A percentile compares a stretch with the other conserved stretches of the same genome.
These are phyloP conservation scores for Coniochaeta prunicola DNA, from an alignment of 2,329 filamentous ascomycete genomes.

Conservation along the genomic window DNA sequence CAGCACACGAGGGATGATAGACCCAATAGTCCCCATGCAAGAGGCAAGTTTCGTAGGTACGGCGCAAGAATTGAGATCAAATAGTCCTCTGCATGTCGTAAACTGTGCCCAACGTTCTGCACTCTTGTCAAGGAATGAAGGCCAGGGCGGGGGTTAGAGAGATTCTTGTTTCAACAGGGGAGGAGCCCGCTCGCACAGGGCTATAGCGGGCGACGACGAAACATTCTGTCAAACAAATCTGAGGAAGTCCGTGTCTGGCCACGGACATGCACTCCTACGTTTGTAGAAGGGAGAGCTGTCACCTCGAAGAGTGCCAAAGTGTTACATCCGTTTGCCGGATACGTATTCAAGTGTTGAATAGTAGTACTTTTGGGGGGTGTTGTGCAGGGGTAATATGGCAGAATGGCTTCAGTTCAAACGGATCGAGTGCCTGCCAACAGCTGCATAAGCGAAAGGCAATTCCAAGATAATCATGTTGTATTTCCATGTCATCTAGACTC, in stretches of 20 bases:
- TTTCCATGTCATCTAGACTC: neutral
- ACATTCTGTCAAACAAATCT: slow-evolving; percentile 3
- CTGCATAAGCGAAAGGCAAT: neutral
- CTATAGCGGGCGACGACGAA: neutral
- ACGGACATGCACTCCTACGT: neutral
- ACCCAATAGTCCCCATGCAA: neutral
- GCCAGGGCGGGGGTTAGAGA: neutral
- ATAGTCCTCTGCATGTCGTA: neutral
- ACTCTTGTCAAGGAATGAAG: neutral
- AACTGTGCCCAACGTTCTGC: neutral
- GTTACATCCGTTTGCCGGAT: neutral
- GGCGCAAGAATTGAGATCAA: neutral
- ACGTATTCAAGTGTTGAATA: too few relatives aligned
- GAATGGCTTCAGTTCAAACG: neutral
- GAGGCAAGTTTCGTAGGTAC: neutral
- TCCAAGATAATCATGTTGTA: neutral
- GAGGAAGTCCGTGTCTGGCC: neutral
- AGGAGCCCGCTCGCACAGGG: neutral
- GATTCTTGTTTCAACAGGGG: neutral
- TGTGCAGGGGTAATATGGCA: neutral
- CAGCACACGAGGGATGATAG: neutral
- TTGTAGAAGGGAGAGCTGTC: neutral
- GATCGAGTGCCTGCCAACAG: neutral
- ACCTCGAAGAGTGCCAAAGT: neutral
- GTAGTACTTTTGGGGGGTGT: neutral